Base-by-base conservation (phyloP, 805 yeast genomes). In the Kuraishia floccosa region DNA sequence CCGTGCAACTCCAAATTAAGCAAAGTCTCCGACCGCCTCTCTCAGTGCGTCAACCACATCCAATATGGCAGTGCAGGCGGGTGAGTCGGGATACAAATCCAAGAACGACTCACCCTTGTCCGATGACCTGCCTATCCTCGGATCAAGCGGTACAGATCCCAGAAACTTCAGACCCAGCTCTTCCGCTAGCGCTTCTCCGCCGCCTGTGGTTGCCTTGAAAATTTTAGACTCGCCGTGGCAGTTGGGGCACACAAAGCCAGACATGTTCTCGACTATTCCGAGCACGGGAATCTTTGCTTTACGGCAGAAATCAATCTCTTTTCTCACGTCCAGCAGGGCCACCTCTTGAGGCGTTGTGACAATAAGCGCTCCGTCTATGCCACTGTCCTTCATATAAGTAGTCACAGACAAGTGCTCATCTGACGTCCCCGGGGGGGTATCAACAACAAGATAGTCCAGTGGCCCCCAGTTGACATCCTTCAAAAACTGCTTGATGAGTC, bases 341-440 rank as follows among this genome's bases (percentile, higher is more conserved):
- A 89, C 97, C 52, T 91, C 99, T 54, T 91, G 99, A 1, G 99
- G 98, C 0, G 98, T 91, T 0, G 98, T 89, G 22, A 91, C 91
- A 3, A 91, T 68, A 19, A 91, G 62, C 0, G 98, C 98, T 1
- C 99, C 99, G 50, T 89, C 96, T 2, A 91, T 76, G 0, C 96
- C 96, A 4, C 80, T 74, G 22, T 84, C 94, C 44, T 83, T 81
- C 68, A 91, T 60, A 47, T 83, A 87, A 31, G 82, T 76, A 20
- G 87, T 83, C 20, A 91, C 87, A 6, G 94, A 77, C 25, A 91
- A 65, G 55, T 91, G 99, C 52, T 91, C 99, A 54, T 91, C 99
- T 0, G 95, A 80, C 0, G 99, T 91, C 0, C 99, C 98, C 0
- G 99, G 99, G 0, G 98, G 99, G 0, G 99, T 91, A 47, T 91